These are phyloP conservation scores for Rosa lucieae DNA, from an alignment of 306 rosid species.

Conservation along the genomic window DNA sequence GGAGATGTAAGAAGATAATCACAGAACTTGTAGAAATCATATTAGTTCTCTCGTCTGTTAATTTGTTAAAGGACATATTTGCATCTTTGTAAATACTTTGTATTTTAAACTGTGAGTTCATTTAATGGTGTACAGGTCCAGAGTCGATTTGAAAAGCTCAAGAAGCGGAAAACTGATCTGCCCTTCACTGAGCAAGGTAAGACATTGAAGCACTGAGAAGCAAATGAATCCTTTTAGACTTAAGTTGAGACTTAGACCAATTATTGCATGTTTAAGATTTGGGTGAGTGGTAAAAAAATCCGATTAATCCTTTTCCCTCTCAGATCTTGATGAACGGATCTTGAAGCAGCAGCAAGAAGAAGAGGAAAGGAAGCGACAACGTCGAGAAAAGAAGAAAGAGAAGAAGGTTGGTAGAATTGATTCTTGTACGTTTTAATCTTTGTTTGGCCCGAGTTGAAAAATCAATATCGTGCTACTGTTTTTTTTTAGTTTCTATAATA, in stretches of 20 bases:
- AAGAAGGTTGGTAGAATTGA: constrained; percentile 58
- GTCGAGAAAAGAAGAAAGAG: constrained; percentile 91
- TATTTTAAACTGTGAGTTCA: constrained; percentile 18
- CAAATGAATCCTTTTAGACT: background rate
- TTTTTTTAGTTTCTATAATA: background rate
- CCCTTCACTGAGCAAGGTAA: constrained; percentile 94
- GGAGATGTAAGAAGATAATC: background rate
- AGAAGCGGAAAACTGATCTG: constrained; percentile 77
- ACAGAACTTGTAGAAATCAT: background rate
- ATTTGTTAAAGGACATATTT: background rate
- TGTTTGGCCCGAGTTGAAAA: constrained; percentile 6
- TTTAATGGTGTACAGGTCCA: constrained; percentile 67
- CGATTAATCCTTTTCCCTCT: constrained; percentile 3
- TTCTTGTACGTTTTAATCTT: constrained; percentile 15
- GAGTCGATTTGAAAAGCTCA: constrained; percentile 81
- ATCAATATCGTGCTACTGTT: background rate
- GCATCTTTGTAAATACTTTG: background rate
- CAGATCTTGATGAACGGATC: constrained; percentile 93
- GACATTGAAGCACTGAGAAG: constrained; percentile 8
- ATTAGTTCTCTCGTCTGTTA: background rate
- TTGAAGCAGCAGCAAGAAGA: constrained; percentile 95
- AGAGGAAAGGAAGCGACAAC: constrained; percentile 87
- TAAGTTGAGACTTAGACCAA: background rate
- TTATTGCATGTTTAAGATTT: constrained; percentile 11
- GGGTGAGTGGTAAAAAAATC: background rate